phyloP scores from a whole-genome alignment of 2,329 filamentous ascomycete species.

The Amphichorda felina region DNA sequence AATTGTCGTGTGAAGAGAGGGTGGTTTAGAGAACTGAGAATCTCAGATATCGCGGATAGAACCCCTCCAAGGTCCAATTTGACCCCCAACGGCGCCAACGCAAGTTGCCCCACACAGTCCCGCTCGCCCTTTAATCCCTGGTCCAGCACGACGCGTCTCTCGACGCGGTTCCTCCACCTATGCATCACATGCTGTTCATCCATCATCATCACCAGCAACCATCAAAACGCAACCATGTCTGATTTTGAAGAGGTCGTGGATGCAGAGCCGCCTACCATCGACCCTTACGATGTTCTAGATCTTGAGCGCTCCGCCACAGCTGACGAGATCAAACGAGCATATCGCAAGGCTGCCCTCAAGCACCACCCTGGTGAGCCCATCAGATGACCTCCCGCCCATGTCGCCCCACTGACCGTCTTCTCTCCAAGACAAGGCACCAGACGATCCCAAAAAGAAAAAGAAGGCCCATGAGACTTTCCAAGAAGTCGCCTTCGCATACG shows the following conservation, averaged over 20 bases:
- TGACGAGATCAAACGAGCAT: slow-evolving; percentile 78
- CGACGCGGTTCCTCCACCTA: background rate
- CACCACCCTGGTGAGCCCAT: slow-evolving; percentile 64
- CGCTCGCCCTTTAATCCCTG: no score
- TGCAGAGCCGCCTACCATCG: slow-evolving; percentile 48
- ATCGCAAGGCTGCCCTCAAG: slow-evolving; percentile 80
- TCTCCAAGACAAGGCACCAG: slow-evolving; percentile 59
- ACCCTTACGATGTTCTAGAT: slow-evolving; percentile 72
- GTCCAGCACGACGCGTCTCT: slow-evolving; percentile 1
- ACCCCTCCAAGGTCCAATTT: no score
- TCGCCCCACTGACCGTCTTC: slow-evolving; percentile 2
- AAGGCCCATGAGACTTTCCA: slow-evolving; percentile 76
- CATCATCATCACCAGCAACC: background rate
- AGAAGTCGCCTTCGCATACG: slow-evolving; percentile 85
- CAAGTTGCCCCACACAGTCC: no score
- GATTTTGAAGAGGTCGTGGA: slow-evolving; percentile 39
- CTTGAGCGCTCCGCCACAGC: slow-evolving; percentile 59
- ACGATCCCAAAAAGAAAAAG: slow-evolving; percentile 44
- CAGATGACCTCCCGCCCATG: background rate
- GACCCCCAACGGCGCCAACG: no score
- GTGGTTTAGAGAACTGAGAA: no score
- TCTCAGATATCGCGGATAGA: no score
- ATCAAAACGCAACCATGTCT: slow-evolving; percentile 24
- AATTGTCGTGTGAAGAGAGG: background rate
- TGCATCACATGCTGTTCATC: background rate